These are phyloP conservation scores for Colletotrichum zoysiae DNA, from an alignment of 2,329 filamentous ascomycete species.

Conservation along the genomic window DNA sequence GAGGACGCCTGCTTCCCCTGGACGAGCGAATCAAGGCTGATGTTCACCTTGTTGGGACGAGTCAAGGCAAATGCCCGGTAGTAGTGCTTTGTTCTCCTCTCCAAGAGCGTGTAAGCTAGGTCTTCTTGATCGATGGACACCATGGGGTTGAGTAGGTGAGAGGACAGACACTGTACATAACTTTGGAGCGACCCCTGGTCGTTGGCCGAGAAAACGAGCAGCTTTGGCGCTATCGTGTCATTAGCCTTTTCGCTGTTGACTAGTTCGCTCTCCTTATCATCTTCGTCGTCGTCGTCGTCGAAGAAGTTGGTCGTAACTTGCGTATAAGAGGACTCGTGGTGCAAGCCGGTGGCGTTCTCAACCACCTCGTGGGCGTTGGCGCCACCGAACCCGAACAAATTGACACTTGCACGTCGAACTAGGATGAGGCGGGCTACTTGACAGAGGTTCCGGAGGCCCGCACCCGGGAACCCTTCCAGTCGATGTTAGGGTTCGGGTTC, in stretches of 20 bases:
- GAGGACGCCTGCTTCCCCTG: constrained; percentile 1
- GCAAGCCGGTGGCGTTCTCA: constrained; percentile 28
- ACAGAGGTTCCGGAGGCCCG: neutral
- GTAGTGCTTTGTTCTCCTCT: constrained; percentile 43
- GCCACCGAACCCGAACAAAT: constrained; percentile 48
- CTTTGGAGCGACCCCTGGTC: neutral
- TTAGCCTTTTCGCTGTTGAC: too few relatives aligned
- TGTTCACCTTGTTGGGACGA: too few relatives aligned
- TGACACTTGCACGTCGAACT: constrained; percentile 40
- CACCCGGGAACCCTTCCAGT: constrained; percentile 52
- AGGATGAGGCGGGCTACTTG: constrained; percentile 2
- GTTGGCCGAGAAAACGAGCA: constrained; percentile 41
- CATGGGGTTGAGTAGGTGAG: too few relatives aligned
- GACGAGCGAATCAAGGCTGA: too few relatives aligned
- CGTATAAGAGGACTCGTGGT: neutral
- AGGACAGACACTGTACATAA: neutral
- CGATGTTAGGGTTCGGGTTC: constrained; percentile 57
- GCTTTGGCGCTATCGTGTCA: constrained; percentile 26
- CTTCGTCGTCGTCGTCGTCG: neutral
- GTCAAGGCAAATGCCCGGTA: constrained; percentile 43
- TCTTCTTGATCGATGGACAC: constrained; percentile 28
- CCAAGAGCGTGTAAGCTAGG: constrained; percentile 48
- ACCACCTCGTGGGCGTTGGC: constrained; percentile 46
- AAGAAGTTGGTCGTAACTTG: neutral
- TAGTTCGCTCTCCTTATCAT: too few relatives aligned